These are phyloP conservation scores for Crucihimalaya himalaica DNA, from an alignment of 345 rosid genomes.

Conservation along the genomic window DNA sequence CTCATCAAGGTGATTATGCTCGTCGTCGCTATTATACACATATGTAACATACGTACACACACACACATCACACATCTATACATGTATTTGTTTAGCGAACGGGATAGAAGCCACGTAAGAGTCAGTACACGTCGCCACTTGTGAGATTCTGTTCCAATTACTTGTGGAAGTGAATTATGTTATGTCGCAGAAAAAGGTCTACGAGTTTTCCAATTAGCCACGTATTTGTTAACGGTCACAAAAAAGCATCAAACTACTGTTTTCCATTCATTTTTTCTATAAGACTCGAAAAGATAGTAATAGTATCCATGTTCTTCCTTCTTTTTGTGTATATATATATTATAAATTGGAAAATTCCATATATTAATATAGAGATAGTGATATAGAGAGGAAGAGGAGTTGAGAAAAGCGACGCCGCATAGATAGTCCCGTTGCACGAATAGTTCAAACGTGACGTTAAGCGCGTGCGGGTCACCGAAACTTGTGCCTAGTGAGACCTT, in stretches of 20 bases:
- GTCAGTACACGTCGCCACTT: constrained; percentile 9
- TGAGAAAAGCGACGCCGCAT: constrained; percentile 26
- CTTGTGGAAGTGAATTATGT: constrained; percentile 42
- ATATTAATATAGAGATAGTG: no score
- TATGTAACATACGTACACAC: not conserved
- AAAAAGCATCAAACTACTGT: constrained; percentile 21
- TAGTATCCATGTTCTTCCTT: not conserved
- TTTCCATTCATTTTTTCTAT: not conserved
- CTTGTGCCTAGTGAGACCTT: constrained; percentile 43
- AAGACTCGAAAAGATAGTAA: not conserved
- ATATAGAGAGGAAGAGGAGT: not conserved
- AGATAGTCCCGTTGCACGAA: constrained; percentile 26
- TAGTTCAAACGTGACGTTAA: constrained; percentile 33
- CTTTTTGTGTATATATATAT: no score
- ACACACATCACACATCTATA: constrained; percentile 7
- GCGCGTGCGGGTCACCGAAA: constrained; percentile 43
- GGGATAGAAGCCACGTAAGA: constrained; percentile 9
- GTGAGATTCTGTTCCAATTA: constrained; percentile 39
- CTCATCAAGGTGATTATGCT: constrained; percentile 30
- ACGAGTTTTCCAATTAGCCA: constrained; percentile 31
- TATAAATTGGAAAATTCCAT: no score
- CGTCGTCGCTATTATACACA: not conserved
- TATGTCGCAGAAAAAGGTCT: constrained; percentile 33
- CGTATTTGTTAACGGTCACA: constrained; percentile 33
- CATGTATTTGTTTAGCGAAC: not conserved